Conservation (phyloP, 2,329 filamentous ascomycete genomes). For the Hirsutella rhossiliensis region DNA sequence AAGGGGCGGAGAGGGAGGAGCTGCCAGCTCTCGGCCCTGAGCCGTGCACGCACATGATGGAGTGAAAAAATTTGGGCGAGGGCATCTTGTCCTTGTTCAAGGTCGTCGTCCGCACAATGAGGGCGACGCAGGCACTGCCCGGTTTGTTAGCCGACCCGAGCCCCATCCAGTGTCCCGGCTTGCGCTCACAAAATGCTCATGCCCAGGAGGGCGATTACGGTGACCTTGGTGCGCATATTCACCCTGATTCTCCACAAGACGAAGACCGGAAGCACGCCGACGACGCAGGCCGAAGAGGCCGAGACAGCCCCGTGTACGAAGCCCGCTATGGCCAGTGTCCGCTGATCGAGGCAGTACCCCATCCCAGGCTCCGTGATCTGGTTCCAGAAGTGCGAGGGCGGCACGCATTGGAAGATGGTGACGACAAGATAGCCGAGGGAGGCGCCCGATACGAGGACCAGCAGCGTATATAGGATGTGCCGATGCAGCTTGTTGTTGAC, state of each 20-base stretch:
- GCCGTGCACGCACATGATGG: neutral
- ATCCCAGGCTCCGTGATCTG: neutral
- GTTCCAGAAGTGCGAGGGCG: conserved; percentile 3
- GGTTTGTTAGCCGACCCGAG: neutral
- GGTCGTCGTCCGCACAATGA: conserved; percentile 2
- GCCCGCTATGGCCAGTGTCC: neutral
- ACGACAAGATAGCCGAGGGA: neutral
- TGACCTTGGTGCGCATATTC: conserved; percentile 2
- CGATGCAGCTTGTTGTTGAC: neutral
- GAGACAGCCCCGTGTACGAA: conserved; percentile 2
- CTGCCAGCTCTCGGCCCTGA: neutral
- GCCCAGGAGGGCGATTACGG: conserved; percentile 1
- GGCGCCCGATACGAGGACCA: conserved; percentile 1
- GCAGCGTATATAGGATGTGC: neutral
- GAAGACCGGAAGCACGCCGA: conserved; percentile 2
- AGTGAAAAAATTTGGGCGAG: neutral
- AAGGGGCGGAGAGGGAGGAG: neutral
- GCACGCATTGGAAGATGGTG: conserved; percentile 1
- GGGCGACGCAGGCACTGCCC: conserved; percentile 1
- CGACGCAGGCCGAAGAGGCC: conserved; percentile 1
- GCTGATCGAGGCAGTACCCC: neutral
- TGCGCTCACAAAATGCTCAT: conserved; percentile 3
- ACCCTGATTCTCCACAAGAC: conserved; percentile 2
- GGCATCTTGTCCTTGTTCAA: neutral
- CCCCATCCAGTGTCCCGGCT: neutral